Conservation (phyloP, 2,329 filamentous ascomycete genomes). For the Blastomyces emzantsi region DNA sequence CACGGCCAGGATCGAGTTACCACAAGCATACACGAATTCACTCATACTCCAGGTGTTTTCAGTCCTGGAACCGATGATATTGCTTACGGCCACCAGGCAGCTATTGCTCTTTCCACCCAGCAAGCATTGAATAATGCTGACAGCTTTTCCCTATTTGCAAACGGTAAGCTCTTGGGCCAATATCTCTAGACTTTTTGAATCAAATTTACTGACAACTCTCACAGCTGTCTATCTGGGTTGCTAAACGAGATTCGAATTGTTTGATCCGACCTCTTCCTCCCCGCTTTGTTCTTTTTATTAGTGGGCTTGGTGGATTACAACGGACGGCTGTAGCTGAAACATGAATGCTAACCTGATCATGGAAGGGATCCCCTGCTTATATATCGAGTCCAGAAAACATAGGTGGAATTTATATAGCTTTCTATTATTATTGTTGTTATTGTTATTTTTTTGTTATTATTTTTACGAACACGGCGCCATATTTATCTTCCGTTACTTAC, state of each 20-base stretch:
- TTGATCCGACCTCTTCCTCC: background rate
- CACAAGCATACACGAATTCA: constrained; percentile 57
- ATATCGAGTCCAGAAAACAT: background rate
- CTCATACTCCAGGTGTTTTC: constrained; percentile 49
- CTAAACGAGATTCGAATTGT: constrained; percentile 1
- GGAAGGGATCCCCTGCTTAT: background rate
- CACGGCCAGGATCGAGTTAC: constrained; percentile 58
- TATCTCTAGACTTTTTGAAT: background rate
- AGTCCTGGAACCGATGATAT: constrained; percentile 51
- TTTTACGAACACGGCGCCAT: background rate
- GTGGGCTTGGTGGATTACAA: background rate
- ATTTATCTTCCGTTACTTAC: background rate
- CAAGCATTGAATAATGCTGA: constrained; percentile 58
- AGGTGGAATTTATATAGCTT: background rate
- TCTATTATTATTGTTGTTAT: background rate
- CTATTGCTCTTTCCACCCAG: constrained; percentile 36
- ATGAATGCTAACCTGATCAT: background rate
- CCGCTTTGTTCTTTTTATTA: background rate
- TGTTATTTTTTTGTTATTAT: background rate
- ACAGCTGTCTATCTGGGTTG: constrained; percentile 12
- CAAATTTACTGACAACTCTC: background rate
- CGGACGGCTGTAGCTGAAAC: background rate
- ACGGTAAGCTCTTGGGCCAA: constrained; percentile 27
- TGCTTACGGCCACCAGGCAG: constrained; percentile 48
- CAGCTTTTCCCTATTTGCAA: constrained; percentile 48